Percentiles rank a stretch among this genome's conserved stretches.
These are phyloP conservation scores for Vitis labrusca DNA, from an alignment of 164 flowering plant genomes.

Conservation along the genomic window DNA sequence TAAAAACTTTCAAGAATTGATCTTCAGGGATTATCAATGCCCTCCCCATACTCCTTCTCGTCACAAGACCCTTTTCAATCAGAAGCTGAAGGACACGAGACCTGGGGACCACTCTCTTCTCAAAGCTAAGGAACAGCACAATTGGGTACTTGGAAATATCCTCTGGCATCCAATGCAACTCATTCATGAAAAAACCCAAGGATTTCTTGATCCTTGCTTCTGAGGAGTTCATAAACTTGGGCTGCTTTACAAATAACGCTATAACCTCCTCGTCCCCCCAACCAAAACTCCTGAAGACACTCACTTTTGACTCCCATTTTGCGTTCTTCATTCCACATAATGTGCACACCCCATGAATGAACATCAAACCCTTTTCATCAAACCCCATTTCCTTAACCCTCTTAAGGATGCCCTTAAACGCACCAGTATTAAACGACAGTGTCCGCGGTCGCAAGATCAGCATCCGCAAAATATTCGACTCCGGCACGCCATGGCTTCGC, in stretches of 20 bases:
- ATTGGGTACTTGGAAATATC: slow-evolving; percentile 1
- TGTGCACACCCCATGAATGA: not conserved
- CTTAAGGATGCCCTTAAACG: not conserved
- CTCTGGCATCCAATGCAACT: not conserved
- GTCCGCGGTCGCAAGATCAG: not conserved
- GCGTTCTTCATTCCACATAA: not conserved
- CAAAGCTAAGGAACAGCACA: not conserved
- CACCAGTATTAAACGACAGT: not conserved
- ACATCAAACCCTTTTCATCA: not conserved
- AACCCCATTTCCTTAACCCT: slow-evolving; percentile 3
- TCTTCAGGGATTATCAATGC: not conserved
- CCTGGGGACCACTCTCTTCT: slow-evolving; percentile 5
- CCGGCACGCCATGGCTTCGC: slow-evolving; percentile 1
- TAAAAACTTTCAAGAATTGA: not conserved
- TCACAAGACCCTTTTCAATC: slow-evolving; percentile 2
- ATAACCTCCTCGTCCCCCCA: not conserved
- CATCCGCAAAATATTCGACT: not conserved
- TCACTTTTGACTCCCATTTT: slow-evolving; percentile 4
- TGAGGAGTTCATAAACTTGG: slow-evolving; percentile 5
- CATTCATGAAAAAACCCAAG: slow-evolving; percentile 3
- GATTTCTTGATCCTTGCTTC: not conserved
- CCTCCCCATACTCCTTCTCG: not conserved
- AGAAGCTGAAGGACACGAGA: not conserved
- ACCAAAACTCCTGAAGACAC: slow-evolving; percentile 3
- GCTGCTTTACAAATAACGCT: slow-evolving; percentile 7